Conservation (phyloP, 78 protist species). For the Dictyostelium capitatum region DNA sequence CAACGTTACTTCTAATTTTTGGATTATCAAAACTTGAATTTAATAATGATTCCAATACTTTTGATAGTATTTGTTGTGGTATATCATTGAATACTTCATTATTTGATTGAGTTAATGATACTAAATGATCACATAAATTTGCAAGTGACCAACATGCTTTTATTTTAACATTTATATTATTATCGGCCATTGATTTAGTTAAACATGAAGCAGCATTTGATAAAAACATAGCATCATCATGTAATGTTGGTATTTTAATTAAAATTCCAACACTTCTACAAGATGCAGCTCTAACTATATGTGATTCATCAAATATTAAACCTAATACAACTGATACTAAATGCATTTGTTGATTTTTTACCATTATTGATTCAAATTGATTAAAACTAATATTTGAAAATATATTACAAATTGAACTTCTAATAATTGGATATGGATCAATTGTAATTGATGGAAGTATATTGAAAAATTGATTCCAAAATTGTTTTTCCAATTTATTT, state of each 20-base stretch:
- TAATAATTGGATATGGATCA: slow-evolving; percentile 69
- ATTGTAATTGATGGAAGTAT: slow-evolving; percentile 18
- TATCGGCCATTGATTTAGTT: slow-evolving; percentile 66
- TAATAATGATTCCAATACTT: slow-evolving; percentile 43
- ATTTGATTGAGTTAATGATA: slow-evolving; percentile 2
- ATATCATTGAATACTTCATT: not conserved
- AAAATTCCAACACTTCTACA: slow-evolving; percentile 68
- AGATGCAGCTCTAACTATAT: slow-evolving; percentile 47
- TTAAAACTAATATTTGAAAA: slow-evolving; percentile 47
- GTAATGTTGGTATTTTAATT: slow-evolving; percentile 26
- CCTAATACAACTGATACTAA: slow-evolving; percentile 58
- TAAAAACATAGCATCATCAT: slow-evolving; percentile 54
- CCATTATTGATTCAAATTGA: not conserved
- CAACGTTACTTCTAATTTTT: slow-evolving; percentile 66
- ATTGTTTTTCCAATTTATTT: slow-evolving; percentile 18
- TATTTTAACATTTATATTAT: slow-evolving; percentile 58
- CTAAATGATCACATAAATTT: slow-evolving; percentile 72
- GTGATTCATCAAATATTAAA: slow-evolving; percentile 49
- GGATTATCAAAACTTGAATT: slow-evolving; percentile 58
- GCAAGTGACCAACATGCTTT: slow-evolving; percentile 81
- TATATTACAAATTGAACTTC: slow-evolving; percentile 73
- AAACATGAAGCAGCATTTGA: slow-evolving; percentile 60
- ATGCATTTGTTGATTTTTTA: slow-evolving; percentile 28
- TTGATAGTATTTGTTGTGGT: slow-evolving; percentile 35
- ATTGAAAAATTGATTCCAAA: slow-evolving; percentile 50